phyloP scores from a whole-genome alignment of 768 basidiomycete species.

The Candolleomyces eurysporus region DNA sequence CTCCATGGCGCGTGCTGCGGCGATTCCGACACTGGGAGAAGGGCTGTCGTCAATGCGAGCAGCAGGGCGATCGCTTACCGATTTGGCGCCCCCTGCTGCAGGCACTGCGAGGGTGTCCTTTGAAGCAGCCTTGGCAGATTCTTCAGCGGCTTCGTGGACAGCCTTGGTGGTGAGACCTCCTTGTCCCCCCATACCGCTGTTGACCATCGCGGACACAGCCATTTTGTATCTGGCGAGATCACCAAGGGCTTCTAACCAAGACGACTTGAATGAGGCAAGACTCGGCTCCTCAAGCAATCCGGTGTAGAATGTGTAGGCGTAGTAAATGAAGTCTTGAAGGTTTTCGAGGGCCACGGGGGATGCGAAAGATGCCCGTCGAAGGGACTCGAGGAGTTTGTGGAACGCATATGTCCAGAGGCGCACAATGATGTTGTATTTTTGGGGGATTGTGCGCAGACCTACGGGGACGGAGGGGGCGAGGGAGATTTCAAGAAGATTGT shows the following conservation, averaged over 20 bases:
- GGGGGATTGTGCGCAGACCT: conserved; percentile 84
- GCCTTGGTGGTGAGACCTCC: conserved; percentile 57
- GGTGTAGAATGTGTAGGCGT: conserved; percentile 93
- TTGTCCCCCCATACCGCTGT: conserved; percentile 40
- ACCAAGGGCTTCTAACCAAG: conserved; percentile 96
- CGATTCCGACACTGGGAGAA: conserved; percentile 79
- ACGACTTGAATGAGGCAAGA: conserved; percentile 65
- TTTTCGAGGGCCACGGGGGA: conserved; percentile 79
- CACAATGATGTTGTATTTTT: conserved; percentile 93
- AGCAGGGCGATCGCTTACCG: conserved; percentile 47
- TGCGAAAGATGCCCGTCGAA: conserved; percentile 79
- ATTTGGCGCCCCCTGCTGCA: conserved; percentile 30
- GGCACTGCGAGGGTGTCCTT: conserved; percentile 12
- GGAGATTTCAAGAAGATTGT: conserved; percentile 82
- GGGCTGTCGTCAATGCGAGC: conserved; percentile 64
- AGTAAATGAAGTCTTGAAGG: conserved; percentile 92
- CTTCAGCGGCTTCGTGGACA: conserved; percentile 43
- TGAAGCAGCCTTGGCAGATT: conserved; percentile 15
- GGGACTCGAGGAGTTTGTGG: conserved; percentile 84
- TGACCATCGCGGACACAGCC: conserved; percentile 88
- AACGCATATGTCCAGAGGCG: conserved; percentile 92
- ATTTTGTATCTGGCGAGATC: conserved; percentile 94
- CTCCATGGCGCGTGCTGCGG: conserved; percentile 77
- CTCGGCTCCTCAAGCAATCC: conserved; percentile 80
- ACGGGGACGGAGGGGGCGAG: conserved; percentile 86